Base-by-base conservation (phyloP, 2,329 filamentous ascomycete genomes). In the Periconia sp. region DNA sequence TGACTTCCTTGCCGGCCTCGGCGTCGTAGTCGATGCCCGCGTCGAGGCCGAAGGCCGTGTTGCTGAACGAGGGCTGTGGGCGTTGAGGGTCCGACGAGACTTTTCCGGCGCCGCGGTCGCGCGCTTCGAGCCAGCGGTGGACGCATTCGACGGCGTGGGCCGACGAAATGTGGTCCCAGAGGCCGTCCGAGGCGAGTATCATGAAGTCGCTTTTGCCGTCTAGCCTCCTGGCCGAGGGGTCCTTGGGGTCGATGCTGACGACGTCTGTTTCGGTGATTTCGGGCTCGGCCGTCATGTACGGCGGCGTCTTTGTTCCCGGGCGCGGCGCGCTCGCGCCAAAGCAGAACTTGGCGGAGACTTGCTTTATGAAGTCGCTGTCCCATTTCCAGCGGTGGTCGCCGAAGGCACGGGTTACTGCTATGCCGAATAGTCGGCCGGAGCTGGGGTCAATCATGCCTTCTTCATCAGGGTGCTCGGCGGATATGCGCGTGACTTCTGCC, bases 331-430 rank as follows among this genome's bases (percentile, higher is more conserved):
- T 74, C 32, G 78, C 80, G 59, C 73, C 80, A n/a, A n/a, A n/a
- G n/a, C n/a, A n/a, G 66, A 75, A 83, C 36, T 74, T 73, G 43
- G 64, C 57, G 49, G 74, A 71, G 13, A 76, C 67, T 3, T 72
- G 63, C 23, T 69, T 61, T 43, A 79, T 72, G 5, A 81, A 65
- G 2, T 77, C 72, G 11, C 76, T 59, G 4, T 79, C 63, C 82
- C 84, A 88, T 62, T 89, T 89, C 82, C 83, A 87, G 44, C 80
- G 75, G 36, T 79, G 75, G 59, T 89, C 85, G 12, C 86, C 86
- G 59, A 89, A 88, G 0, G 83, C 85, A 4, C 86, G 76, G 0
- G 84, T 83, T 1, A 87, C 76, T 28, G 83, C 76, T 1, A 81
- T 55, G 1, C 86, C 85, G 45, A 87, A 73, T 0, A 88, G 66